Percentiles rank a stretch among this genome's conserved stretches.
These are phyloP conservation scores for Penicillium italicum DNA, from an alignment of 2,329 filamentous ascomycete genomes.

Conservation along the genomic window DNA sequence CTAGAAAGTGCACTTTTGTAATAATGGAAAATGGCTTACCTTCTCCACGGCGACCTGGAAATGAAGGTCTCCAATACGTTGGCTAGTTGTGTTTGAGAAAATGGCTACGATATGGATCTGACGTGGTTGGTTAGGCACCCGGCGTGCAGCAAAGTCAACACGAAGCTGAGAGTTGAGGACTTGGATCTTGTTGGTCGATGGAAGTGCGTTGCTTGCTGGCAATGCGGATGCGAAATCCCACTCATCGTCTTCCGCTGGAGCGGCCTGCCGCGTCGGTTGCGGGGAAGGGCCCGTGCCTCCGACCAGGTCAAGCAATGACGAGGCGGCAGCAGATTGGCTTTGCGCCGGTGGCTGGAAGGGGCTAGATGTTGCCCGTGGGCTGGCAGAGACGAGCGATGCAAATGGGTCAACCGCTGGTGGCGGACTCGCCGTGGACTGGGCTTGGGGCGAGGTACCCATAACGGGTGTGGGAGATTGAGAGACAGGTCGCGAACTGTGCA, in stretches of 20 bases:
- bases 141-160: slow-evolving; percentile 70
- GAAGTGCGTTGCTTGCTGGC: slow-evolving; percentile 56
- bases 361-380: slow-evolving; percentile 46
- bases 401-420: slow-evolving; percentile 55
- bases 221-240: slow-evolving; percentile 91
- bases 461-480: slow-evolving; percentile 51
- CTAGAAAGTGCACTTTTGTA: neutral
- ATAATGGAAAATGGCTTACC: slow-evolving; percentile 50
- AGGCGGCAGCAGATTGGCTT: slow-evolving; percentile 20
- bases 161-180: slow-evolving; percentile 68
- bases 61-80: slow-evolving; percentile 72
- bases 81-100: slow-evolving; percentile 77
- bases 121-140: slow-evolving; percentile 49
- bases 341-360: slow-evolving; percentile 33
- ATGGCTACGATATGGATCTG: slow-evolving; percentile 67
- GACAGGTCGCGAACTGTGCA: slow-evolving; percentile 46
- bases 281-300: slow-evolving; percentile 25
- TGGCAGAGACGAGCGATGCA: slow-evolving; percentile 53
- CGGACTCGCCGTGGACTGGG: slow-evolving; percentile 32
- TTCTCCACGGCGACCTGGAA: slow-evolving; percentile 94
- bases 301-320: slow-evolving; percentile 35
- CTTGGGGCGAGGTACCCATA: slow-evolving; percentile 39
- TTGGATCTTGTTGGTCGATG: slow-evolving; percentile 60
- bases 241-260: slow-evolving; percentile 70
- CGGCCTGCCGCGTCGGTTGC: slow-evolving; percentile 30